phyloP scores from a whole-genome alignment of 257 asterid genomes.

The Capsicum baccatum region DNA sequence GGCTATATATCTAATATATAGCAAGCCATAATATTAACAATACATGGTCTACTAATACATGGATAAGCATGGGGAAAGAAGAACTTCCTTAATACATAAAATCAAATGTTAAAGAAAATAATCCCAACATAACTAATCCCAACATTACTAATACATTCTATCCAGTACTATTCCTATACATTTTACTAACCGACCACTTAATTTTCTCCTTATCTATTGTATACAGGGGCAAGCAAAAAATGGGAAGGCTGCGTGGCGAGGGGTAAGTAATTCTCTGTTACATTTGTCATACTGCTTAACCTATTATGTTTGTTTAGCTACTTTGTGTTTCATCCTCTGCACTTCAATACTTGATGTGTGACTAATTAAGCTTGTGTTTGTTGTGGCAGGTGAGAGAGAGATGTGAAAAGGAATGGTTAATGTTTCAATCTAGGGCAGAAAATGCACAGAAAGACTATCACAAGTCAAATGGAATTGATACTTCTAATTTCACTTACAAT shows the following conservation, averaged over 20 bases:
- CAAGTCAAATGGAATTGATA: conserved; percentile 58
- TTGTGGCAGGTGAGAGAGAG: conserved; percentile 65
- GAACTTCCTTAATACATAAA: too few relatives aligned
- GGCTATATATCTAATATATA: too few relatives aligned
- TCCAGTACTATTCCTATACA: too few relatives aligned
- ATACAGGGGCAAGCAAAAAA: conserved; percentile 62
- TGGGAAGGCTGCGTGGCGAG: conserved; percentile 78
- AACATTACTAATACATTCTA: too few relatives aligned
- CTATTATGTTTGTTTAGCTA: background rate
- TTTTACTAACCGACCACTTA: too few relatives aligned
- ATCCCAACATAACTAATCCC: too few relatives aligned
- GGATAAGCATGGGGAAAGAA: too few relatives aligned
- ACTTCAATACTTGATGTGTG: background rate
- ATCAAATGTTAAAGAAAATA: too few relatives aligned
- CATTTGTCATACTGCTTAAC: background rate
- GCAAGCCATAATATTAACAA: too few relatives aligned
- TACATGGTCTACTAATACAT: too few relatives aligned
- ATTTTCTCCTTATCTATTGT: background rate
- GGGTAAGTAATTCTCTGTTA: conserved; percentile 51
- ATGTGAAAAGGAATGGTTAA: conserved; percentile 71
- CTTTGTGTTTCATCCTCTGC: background rate
- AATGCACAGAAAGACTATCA: conserved; percentile 65
- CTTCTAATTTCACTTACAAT: conserved; percentile 44
- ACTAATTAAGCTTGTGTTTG: background rate
- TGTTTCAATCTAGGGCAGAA: conserved; percentile 58